Conservation (phyloP, 1,284 basidiomycete genomes). For the Neolentinus lepideus region DNA sequence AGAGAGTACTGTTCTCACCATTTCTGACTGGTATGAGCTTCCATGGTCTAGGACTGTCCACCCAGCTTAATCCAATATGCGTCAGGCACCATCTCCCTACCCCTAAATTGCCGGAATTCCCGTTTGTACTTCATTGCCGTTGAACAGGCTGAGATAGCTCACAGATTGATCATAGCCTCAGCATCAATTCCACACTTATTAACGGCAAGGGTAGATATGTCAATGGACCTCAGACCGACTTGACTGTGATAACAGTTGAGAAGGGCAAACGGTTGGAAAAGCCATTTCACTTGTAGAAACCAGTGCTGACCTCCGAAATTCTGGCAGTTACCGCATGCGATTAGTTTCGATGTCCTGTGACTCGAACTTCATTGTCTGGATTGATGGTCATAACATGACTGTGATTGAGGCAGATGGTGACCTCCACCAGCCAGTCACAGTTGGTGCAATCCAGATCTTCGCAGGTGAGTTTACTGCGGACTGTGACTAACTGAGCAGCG, state of each 20-base stretch:
- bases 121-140: background rate
- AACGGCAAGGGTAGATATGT: constrained; percentile 3
- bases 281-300: background rate
- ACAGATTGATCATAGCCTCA: background rate
- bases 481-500: background rate
- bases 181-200: background rate
- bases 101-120: constrained; percentile 8
- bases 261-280: constrained; percentile 1
- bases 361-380: constrained; percentile 29
- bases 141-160: background rate
- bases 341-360: constrained; percentile 27
- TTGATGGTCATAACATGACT: constrained; percentile 34
- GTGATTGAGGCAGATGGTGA: constrained; percentile 44
- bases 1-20: constrained; percentile 30
- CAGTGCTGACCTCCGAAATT: background rate
- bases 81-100: constrained; percentile 25
- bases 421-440: constrained; percentile 28
- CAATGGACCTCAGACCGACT: background rate
- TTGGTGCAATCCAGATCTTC: constrained; percentile 32
- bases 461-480: constrained; percentile 13
- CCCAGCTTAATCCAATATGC: background rate
- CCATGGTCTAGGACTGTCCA: background rate
- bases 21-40: constrained; percentile 30
- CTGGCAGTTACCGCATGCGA: constrained; percentile 27
- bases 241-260: constrained; percentile 1